Evolutionary conservation across 2,329 filamentous ascomycete species (phyloP).

Genomic region (Beauveria medogensis): DNA sequence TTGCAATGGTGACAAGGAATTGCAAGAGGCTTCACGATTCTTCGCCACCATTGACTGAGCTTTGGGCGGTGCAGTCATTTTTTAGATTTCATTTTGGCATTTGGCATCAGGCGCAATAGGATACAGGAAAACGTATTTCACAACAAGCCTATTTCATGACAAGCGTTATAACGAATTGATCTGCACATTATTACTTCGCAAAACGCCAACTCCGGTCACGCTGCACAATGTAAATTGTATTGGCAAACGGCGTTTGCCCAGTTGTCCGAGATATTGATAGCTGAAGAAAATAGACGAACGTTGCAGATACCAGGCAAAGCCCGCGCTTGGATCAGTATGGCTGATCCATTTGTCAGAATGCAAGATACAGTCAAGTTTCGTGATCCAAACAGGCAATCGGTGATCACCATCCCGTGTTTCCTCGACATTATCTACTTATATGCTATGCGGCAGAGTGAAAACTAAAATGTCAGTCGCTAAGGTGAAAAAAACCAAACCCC

Average conservation of each 20-base stretch:
- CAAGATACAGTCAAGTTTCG: background rate
- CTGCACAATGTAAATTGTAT: background rate
- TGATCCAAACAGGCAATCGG: background rate
- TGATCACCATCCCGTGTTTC: background rate
- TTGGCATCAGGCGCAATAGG: background rate
- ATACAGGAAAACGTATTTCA: background rate
- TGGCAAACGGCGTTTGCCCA: background rate
- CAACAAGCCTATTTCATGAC: background rate
- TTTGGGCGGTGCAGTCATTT: background rate
- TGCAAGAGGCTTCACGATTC: constrained; percentile 70
- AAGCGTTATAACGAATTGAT: background rate
- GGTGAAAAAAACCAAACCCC: background rate
- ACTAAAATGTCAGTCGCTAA: constrained; percentile 4
- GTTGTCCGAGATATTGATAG: background rate
- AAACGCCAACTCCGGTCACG: background rate
- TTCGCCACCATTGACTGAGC: constrained; percentile 54
- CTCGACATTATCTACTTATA: background rate
- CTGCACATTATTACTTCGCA: background rate
- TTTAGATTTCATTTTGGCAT: background rate
- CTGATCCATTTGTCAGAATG: background rate
- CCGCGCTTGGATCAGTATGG: background rate
- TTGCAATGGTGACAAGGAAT: constrained; percentile 73
- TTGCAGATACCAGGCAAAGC: background rate
- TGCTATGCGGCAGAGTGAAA: background rate
- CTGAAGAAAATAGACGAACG: background rate